These are phyloP conservation scores for Penicillium crustosum DNA, from an alignment of 2,329 filamentous ascomycete species.

Conservation along the genomic window DNA sequence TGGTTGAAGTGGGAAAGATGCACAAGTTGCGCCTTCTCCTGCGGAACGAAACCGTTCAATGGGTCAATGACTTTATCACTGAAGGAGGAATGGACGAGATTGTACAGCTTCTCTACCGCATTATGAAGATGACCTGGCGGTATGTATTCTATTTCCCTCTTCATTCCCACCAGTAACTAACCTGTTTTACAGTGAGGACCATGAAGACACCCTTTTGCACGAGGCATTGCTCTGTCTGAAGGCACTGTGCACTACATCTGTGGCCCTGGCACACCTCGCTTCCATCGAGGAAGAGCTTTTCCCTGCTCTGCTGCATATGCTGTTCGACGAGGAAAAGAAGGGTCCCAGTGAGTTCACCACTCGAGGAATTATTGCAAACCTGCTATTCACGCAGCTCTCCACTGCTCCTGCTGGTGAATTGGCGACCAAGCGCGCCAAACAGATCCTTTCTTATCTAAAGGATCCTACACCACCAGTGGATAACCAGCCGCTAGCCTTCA, in stretches of 20 bases:
- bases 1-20: slow-evolving; percentile 88
- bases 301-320: slow-evolving; percentile 78
- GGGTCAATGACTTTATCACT: slow-evolving; percentile 89
- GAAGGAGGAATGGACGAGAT: slow-evolving; percentile 92
- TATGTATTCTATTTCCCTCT: slow-evolving; percentile 44
- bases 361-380: slow-evolving; percentile 81
- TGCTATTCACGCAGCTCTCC: slow-evolving; percentile 85
- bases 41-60: slow-evolving; percentile 90
- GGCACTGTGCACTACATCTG: slow-evolving; percentile 85
- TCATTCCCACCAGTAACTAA: slow-evolving; percentile 24
- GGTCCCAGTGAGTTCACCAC: slow-evolving; percentile 96
- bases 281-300: slow-evolving; percentile 79
- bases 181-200: slow-evolving; percentile 69
- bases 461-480: slow-evolving; percentile 76
- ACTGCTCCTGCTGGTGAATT: slow-evolving; percentile 62
- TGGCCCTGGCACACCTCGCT: slow-evolving; percentile 77
- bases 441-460: slow-evolving; percentile 75
- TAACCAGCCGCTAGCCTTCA: slow-evolving; percentile 76
- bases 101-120: slow-evolving; percentile 80
- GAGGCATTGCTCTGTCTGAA: slow-evolving; percentile 92
- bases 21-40: slow-evolving; percentile 89
- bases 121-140: slow-evolving; percentile 96
- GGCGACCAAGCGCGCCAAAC: slow-evolving; percentile 62
- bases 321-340: slow-evolving; percentile 98
- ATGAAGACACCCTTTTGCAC: slow-evolving; percentile 89